Percentiles rank a stretch among this genome's conserved stretches.
Evolutionary conservation across 2,329 filamentous ascomycete species (phyloP).

Genomic region (Phialocephala subalpina): DNA sequence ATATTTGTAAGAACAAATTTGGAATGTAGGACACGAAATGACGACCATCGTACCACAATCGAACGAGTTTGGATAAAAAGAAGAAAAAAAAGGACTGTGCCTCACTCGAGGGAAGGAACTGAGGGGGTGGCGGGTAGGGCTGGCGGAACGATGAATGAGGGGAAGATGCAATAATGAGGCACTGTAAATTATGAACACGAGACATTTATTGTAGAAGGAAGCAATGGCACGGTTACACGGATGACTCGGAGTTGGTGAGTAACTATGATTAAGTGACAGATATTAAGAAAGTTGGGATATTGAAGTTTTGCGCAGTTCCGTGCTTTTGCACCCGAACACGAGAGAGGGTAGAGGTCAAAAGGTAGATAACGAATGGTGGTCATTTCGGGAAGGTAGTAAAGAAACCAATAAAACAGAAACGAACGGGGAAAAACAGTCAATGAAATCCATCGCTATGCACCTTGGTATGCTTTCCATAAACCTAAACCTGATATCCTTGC

Average conservation of each 20-base stretch:
- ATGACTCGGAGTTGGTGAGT: neutral
- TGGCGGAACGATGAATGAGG: neutral
- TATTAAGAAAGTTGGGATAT: neutral
- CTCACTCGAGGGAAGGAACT: neutral
- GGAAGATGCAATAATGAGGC: conserved; percentile 6
- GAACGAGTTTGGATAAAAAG: neutral
- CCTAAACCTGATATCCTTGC: neutral
- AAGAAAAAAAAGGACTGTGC: neutral
- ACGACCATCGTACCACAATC: neutral
- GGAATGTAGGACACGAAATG: too few relatives aligned
- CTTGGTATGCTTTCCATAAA: neutral
- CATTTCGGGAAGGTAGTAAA: conserved; percentile 1
- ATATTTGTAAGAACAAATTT: neutral
- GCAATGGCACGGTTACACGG: neutral
- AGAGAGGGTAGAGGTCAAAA: neutral
- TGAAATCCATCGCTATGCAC: conserved; percentile 10
- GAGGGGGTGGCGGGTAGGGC: neutral
- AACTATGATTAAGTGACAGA: neutral
- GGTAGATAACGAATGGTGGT: neutral
- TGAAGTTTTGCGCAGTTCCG: too few relatives aligned
- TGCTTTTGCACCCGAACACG: neutral
- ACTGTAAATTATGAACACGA: neutral
- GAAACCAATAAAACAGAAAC: neutral
- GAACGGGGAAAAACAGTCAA: neutral
- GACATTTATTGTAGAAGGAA: neutral